Evolutionary conservation across 495 filamentous ascomycete species (phyloP), one percentile per base, ranked within the genome.

Genomic region (Bacidia gigantensis): DNA sequence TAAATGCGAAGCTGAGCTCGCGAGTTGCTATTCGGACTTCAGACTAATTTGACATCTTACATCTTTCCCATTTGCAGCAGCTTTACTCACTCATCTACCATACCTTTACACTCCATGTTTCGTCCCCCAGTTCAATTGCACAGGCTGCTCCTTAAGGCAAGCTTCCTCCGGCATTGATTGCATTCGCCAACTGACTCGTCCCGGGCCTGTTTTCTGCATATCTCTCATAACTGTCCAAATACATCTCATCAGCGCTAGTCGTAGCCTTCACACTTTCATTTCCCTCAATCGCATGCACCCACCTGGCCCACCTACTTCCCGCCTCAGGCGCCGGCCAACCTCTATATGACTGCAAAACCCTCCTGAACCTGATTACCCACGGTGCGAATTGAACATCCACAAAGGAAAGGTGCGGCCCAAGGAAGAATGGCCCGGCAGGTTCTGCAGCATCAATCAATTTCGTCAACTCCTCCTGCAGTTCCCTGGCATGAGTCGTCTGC

Each of bases 331-430:
- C 80, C 23, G 80, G 79, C 86, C 86, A 95, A 26, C 78, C 81
- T 21, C 84, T 77, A 60, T 89, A 89, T n/a, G 80, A 83, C 48
- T 81, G 79, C 49, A 94, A 69, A 23, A 95, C 85, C 17, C 80
- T 72, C 11, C 73, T 71, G 49, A 95, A 66, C 0, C 90, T 80
- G 26, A 95, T 60, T 46, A 92, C 76, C 79, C 90, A 97, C 7
- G 90, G 90, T 7, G 89, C 89, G 45, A 90, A 77, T 58, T 92
- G 85, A 21, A 95, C 73, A 58, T 97, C 90, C 2, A 95, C 88
- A 54, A 86, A 84, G 26, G 79, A 82, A 23, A 92, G 67, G 12
- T 77, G 65, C 12, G 70, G 67, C 9, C 87, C 87, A 24, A 92
- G 73, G 65, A 95, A 94, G 64, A 85, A 92, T 0, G 90, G 89